Base-by-base conservation (phyloP, 257 asterid genomes). In the Solanum commersonii region DNA sequence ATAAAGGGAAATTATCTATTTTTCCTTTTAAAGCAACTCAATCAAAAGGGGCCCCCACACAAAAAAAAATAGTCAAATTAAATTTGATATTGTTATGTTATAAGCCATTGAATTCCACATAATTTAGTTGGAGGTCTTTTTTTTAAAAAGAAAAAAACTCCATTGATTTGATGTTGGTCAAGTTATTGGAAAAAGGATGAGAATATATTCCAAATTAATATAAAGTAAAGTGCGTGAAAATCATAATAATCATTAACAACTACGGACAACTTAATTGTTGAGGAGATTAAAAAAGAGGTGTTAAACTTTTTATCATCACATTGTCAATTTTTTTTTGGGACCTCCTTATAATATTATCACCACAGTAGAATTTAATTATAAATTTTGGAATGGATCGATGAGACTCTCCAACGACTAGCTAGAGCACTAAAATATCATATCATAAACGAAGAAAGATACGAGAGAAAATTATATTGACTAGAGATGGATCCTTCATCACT, bases 121-220 rank as follows among this genome's bases (percentile, higher is more conserved):
- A 77, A 77, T 77, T n/a, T 25, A 78, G 63, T 25, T 8, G 63
- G 34, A 42, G 29, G 13, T 84, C 67, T 31, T 33, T 31, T 71
- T 33, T 10, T 59, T 1, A 18, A 52, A 52, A 52, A 52, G 20
- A 52, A 52, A 5, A 56, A 59, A 10, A 6, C 12, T 29, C 15
- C 31, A 31, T 60, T 82, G 70, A 71, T 87, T 88, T 49, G 60
- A 87, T 89, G 89, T 89, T 82, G 84, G 87, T 74, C 84, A 90
- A 88, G 71, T 84, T 88, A 83, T 59, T 70, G 90, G 76, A 78
- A 44, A 78, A 73, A 11, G 37, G 49, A 88, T 84, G 49, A 78
- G 76, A 42, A 70, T 56, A 56, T 20, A 56, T 87, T 88, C 89
- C 91, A 88, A 87, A 59, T 52, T 83, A 84, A 60, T 68, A 85